Base-by-base conservation (phyloP, 192 early-diverging fungal genomes). In the Glomus cerebriforme region DNA sequence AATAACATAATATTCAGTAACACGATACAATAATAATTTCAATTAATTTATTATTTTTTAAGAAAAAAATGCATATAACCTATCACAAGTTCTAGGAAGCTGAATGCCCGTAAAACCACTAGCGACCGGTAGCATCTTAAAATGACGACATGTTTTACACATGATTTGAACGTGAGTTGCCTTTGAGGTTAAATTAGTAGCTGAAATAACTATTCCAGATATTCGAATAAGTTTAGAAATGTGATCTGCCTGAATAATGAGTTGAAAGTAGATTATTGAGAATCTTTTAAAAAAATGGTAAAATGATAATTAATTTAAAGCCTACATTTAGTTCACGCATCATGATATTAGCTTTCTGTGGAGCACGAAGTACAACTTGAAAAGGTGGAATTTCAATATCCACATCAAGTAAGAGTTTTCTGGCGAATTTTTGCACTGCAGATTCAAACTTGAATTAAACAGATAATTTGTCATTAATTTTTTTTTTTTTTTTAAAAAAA, bases 141-240 rank as follows among this genome's bases (percentile, higher is more conserved):
- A 92, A 83, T 94, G 87, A 49, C 94, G 89, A 83, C 98, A 99
- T 34, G 86, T 87, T 71, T 91, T 88, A 87, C 98, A 99, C 89
- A 93, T 92, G 77, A 98, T 87, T 29, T 95, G 93, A 26, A 99
- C 90, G 59, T 88, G 80, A 12, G 95, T 98, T 2, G 96, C 97
- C 82, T 96, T 95, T 24, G 95, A 95, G 12, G 90, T 86, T 64
- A 98, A 83, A 47, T 94, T 92, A 1, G 95, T 93, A 3, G 97
- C 96, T 7, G 93, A 93, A 73, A 99, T 99, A 35, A 98, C 92
- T 67, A 99, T 99, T 37, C 98, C 98, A 13, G 96, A 92, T 71
- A 99, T 90, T 58, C 95, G 93, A 73, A 99, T 95, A 29, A 99
- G 88, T 80, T 97, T 95, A 54, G 94, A 94, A 77, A 99, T 97